Evolutionary conservation across 2,329 filamentous ascomycete genomes (phyloP), one percentile per base, ranked within the genome.

Genomic region (Colletotrichum acutatum): DNA sequence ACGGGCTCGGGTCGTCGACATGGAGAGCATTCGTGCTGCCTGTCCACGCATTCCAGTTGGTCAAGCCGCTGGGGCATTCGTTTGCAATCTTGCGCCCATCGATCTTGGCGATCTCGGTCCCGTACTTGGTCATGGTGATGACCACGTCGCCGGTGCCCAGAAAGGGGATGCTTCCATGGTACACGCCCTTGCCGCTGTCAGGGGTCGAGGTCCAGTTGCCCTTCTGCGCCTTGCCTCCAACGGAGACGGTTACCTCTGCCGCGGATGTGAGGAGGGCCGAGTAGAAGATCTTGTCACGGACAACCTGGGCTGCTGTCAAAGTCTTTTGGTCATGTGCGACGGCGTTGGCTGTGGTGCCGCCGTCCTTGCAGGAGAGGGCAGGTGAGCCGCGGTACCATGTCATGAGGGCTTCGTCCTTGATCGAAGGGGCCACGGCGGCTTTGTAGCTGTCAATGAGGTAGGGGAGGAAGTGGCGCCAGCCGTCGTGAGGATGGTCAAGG

Each of bases 371-470:
- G 3, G 77, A 74, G 1, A 62, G 68, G 11, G 71, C 75, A 1
- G 78, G 76, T 14, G 78, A 80, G n/a, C 68, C 72, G 30, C 82
- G 80, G 73, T 82, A 83, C 81, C 81, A 83, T 4, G 77, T 75
- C 2, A 79, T 75, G 8, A 82, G 71, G 30, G 75, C 76, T 57
- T 83, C 82, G 26, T 76, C 74, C 68, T 37, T 54, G 16, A 76
- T 76, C 19, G 60, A 77, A 76, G 57, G 81, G 61, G 71, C 79
- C 46, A 78, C 78, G 16, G 80, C 82, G 34, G 79, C 83, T 78
- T 89, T 89, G 80, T 86, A 90, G 34, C 80, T 79, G 37, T 83
- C 79, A 75, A 89, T 87, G 76, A 85, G 85, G 77, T 85, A 87
- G 2, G 88, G 87, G 1, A 90, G 81, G 28, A 86, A 76, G 26